A percentile compares a stretch with the other conserved stretches of the same genome.
Conservation (phyloP, 2,329 filamentous ascomycete genomes). For the Dothideomycetes sp. region DNA sequence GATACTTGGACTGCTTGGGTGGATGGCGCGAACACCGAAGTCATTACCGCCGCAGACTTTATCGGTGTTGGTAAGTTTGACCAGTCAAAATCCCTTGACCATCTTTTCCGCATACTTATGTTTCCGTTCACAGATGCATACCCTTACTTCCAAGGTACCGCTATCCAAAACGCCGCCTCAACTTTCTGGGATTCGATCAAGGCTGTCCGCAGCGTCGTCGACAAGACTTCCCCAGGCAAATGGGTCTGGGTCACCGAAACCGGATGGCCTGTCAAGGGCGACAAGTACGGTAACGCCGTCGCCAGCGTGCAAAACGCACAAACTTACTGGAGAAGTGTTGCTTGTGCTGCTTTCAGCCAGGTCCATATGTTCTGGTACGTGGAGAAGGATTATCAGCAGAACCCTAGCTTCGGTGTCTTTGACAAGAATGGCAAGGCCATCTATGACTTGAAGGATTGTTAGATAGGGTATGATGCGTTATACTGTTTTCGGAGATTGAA, state of each 20-base stretch:
- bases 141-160: constrained; percentile 54
- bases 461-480: constrained; percentile 11
- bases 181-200: constrained; percentile 43
- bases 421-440: constrained; percentile 25
- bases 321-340: constrained; percentile 54
- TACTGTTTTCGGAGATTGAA: too few species aligned
- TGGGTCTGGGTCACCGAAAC: constrained; percentile 41
- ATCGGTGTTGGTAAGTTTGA: constrained; percentile 33
- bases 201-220: constrained; percentile 33
- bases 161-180: constrained; percentile 46
- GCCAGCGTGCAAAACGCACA: constrained; percentile 50
- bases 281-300: constrained; percentile 45
- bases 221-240: constrained; percentile 29
- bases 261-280: constrained; percentile 53
- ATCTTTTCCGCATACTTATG: too few species aligned
- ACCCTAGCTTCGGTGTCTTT: constrained; percentile 33
- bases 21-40: constrained; percentile 49
- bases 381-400: constrained; percentile 45
- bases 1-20: constrained; percentile 53
- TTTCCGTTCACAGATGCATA: constrained; percentile 47
- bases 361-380: constrained; percentile 51
- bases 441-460: constrained; percentile 23
- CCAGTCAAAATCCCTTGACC: not conserved
- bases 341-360: constrained; percentile 49
- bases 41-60: constrained; percentile 56